A percentile compares a stretch with the other conserved stretches of the same genome.
These are phyloP conservation scores for Iris macrosiphon DNA, from an alignment of 106 monocot species.

Conservation along the genomic window DNA sequence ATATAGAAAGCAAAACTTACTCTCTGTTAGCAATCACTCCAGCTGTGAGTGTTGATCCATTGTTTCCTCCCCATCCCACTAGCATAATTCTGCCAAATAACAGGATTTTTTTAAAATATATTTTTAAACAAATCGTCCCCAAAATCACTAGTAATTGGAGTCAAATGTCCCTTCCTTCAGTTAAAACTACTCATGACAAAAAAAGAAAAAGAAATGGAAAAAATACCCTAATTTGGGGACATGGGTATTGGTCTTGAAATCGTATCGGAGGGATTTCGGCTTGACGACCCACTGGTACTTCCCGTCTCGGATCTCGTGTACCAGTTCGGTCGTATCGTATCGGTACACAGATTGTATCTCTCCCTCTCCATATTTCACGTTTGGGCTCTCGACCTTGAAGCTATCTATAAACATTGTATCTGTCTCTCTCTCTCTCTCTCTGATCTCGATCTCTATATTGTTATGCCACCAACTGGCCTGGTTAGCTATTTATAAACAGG, in stretches of 20 bases:
- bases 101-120: too few species aligned
- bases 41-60: conserved; percentile 89
- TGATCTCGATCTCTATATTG: not conserved
- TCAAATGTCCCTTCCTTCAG: not conserved
- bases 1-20: too few species aligned
- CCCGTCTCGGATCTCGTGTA: conserved; percentile 70
- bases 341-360: conserved; percentile 77
- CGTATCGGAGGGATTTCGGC: conserved; percentile 75
- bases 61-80: conserved; percentile 99
- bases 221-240: conserved; percentile 86
- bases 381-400: conserved; percentile 88
- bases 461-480: not conserved
- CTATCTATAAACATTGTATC: conserved; percentile 82
- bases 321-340: conserved; percentile 92
- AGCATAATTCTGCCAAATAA: conserved; percentile 63
- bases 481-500: conserved; percentile 10
- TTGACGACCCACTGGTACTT: conserved; percentile 79
- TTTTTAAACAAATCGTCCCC: too few species aligned
- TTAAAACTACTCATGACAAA: not conserved
- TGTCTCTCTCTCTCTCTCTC: conserved; percentile 2
- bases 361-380: conserved; percentile 62
- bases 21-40: conserved; percentile 93
- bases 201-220: not conserved
- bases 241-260: conserved; percentile 74
- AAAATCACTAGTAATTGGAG: too few species aligned